A percentile compares a stretch with the other conserved stretches of the same genome.
phyloP scores from a whole-genome alignment of 148 eudicot species.

The Chenopodium formosanum region DNA sequence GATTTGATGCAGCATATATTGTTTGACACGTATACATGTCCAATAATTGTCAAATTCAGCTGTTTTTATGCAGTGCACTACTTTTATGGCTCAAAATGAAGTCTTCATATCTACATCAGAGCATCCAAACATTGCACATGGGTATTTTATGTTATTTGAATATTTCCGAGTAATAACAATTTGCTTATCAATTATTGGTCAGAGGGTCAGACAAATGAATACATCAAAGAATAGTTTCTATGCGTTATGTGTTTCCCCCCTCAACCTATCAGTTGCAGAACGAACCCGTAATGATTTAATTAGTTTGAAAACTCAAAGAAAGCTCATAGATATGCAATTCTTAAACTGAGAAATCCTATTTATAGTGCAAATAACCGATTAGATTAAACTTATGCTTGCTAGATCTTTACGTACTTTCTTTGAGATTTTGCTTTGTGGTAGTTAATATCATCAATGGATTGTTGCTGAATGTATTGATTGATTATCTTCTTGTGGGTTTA shows the following conservation, averaged over 20 bases:
- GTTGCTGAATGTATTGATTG: not conserved
- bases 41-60: not conserved
- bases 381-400: not conserved
- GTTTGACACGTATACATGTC: not conserved
- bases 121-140: not conserved
- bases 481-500: not conserved
- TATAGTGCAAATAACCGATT: not conserved
- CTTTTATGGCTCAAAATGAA: not conserved
- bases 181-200: not conserved
- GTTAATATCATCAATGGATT: not conserved
- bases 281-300: not conserved
- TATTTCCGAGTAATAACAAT: not conserved
- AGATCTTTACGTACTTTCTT: not conserved
- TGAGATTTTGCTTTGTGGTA: not conserved
- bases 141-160: not conserved
- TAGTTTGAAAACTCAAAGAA: not conserved
- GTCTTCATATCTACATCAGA: not conserved
- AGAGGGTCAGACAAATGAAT: not conserved
- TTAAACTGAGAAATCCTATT: not conserved
- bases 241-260: not conserved
- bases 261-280: not conserved
- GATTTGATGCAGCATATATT: not conserved
- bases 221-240: not conserved
- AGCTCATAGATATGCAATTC: not conserved
- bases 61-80: not conserved